Base-by-base conservation (phyloP, 805 yeast genomes). In the Cyberlindnera nakhonratchasimensis region DNA sequence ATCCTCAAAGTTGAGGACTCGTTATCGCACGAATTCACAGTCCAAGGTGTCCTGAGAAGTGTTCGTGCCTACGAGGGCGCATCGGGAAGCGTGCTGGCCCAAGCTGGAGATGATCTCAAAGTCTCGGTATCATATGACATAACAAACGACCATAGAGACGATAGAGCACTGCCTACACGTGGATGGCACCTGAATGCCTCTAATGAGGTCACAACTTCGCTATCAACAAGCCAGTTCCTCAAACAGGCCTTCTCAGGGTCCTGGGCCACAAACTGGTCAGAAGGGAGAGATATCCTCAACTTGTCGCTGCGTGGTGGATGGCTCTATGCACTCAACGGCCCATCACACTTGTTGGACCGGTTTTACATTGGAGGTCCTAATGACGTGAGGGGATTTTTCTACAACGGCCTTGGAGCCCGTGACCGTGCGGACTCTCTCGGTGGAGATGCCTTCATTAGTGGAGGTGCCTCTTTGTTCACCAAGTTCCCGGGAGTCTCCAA, bases 341-440 rank as follows among this genome's bases (percentile, higher is more conserved):
- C 47, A 42, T 47, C 72, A 2, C 90, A 85, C 54, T 57, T 82
- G 23, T 74, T 82, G 57, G 99, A 91, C 61, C 74, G 86, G 50
- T 91, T 90, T 59, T 86, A 81, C 55, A 69, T 86, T 34, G 95
- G 96, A 14, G 96, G 96, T 0, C 75, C 80, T 12, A 74, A 79
- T 41, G 83, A 82, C 40, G 77, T 88, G 22, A 70, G 84, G 43
- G 88, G 90, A 1, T 86, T 84, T 56, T 70, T 75, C 25, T 66
- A 74, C 40, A 82, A 82, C 66, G 77, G 86, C 1, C 60, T 85
- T 26, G 90, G 93, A 12, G 79, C 82, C 2, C 69, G 78, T 43
- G 78, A 75, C 41, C 62, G 64, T 4, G 64, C 62, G 5, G 81
- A 79, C 52, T 69, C 79, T 4, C 48, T 79, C 5, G 96, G 96